phyloP scores from a whole-genome alignment of 169 alveolate genomes.

The Plasmodium inui region DNA sequence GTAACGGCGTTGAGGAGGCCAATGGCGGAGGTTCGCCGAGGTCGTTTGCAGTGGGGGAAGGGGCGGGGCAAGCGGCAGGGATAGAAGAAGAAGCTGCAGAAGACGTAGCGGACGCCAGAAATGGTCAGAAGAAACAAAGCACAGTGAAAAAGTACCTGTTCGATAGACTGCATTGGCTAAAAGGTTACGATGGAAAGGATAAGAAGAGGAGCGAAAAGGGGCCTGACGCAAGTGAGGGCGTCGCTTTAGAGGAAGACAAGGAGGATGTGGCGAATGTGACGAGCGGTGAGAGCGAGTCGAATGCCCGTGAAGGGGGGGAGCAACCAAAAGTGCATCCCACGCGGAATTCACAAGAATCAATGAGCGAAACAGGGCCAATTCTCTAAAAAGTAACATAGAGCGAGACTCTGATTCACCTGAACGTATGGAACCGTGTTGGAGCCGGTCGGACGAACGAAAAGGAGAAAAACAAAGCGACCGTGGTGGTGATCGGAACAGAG shows the following conservation, averaged over 20 bases:
- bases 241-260: not conserved
- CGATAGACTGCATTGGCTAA: slow-evolving; percentile 45
- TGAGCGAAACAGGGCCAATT: not conserved
- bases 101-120: not conserved
- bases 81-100: not conserved
- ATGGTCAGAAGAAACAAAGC: slow-evolving; percentile 9
- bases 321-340: not conserved
- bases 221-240: not conserved
- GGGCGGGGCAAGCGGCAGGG: not conserved
- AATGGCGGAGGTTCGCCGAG: not conserved
- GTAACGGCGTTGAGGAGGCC: not conserved
- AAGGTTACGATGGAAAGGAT: slow-evolving; percentile 39
- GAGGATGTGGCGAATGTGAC: not conserved
- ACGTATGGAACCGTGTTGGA: not conserved
- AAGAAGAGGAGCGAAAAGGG: slow-evolving; percentile 18
- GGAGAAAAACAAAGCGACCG: not conserved
- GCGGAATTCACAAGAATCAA: not conserved
- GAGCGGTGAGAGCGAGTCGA: not conserved
- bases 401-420: not conserved
- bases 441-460: not conserved
- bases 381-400: not conserved
- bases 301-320: not conserved
- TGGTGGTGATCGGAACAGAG: not conserved
- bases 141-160: slow-evolving; percentile 45
- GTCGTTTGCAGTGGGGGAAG: not conserved